A percentile compares a stretch with the other conserved stretches of the same genome.
phyloP scores from a whole-genome alignment of 495 filamentous ascomycete genomes.

The Aspergillus panamensis region DNA sequence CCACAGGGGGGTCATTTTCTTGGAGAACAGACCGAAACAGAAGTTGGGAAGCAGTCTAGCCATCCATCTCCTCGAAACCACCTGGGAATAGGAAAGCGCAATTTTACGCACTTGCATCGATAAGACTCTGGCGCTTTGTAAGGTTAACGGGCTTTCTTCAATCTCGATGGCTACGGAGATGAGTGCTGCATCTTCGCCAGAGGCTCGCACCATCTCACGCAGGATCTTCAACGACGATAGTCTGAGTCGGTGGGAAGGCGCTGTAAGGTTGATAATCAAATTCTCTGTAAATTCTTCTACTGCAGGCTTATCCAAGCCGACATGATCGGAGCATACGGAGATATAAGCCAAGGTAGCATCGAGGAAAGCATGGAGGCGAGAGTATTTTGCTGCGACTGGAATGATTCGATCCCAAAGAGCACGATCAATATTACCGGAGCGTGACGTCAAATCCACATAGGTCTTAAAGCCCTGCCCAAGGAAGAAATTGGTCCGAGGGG shows the following conservation, averaged over 20 bases:
- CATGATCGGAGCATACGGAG: constrained; percentile 41
- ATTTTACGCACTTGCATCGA: constrained; percentile 84
- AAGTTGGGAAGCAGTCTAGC: constrained; percentile 70
- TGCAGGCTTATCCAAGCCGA: constrained; percentile 41
- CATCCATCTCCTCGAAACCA: constrained; percentile 59
- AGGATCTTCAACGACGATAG: constrained; percentile 68
- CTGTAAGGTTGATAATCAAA: constrained; percentile 67
- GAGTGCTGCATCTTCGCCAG: constrained; percentile 38
- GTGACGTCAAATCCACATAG: constrained; percentile 39
- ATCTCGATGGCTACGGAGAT: constrained; percentile 58
- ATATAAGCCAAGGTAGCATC: constrained; percentile 62
- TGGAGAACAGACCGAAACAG: constrained; percentile 84
- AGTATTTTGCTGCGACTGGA: constrained; percentile 57
- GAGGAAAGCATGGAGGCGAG: constrained; percentile 61
- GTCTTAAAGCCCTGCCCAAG: constrained; percentile 48
- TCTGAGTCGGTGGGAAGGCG: constrained; percentile 67
- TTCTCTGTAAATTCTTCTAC: constrained; percentile 54
- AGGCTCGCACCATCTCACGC: constrained; percentile 30
- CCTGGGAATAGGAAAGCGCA: constrained; percentile 53
- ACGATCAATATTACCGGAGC: constrained; percentile 41
- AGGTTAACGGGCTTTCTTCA: constrained; percentile 70
- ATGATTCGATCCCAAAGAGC: constrained; percentile 56
- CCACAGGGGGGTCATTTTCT: constrained; percentile 78
- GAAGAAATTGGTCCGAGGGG: constrained; percentile 27
- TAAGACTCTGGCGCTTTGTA: constrained; percentile 70